These are phyloP conservation scores for Xerocomellus intermedius DNA, from an alignment of 768 basidiomycete species.

Conservation along the genomic window DNA sequence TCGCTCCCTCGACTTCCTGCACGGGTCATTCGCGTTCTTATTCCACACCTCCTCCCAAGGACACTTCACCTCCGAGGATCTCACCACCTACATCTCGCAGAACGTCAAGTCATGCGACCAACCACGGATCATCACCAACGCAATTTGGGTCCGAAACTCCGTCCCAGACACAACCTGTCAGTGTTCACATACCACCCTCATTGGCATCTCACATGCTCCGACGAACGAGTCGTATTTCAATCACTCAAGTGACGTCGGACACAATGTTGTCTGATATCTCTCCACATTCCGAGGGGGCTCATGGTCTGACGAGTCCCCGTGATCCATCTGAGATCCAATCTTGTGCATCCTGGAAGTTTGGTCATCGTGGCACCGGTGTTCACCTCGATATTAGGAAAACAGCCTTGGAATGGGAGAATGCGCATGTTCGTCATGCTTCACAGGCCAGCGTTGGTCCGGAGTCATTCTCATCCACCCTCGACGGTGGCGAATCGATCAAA, in stretches of 20 bases:
- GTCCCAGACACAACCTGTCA: constrained; percentile 13
- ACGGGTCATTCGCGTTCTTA: constrained; percentile 24
- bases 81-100: constrained; percentile 20
- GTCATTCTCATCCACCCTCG: neutral
- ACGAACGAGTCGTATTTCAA: constrained; percentile 19
- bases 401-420: constrained; percentile 8
- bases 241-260: constrained; percentile 4
- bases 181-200: constrained; percentile 1
- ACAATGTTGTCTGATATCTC: constrained; percentile 1
- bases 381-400: constrained; percentile 9
- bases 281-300: constrained; percentile 2
- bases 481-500: constrained; percentile 14
- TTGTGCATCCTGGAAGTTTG: constrained; percentile 3
- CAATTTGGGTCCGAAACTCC: constrained; percentile 5
- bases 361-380: constrained; percentile 18
- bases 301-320: constrained; percentile 1
- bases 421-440: constrained; percentile 1
- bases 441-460: constrained; percentile 4
- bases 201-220: constrained; percentile 22
- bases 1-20: constrained; percentile 26
- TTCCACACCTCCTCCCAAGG: constrained; percentile 13
- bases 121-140: neutral
- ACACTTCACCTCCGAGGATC: constrained; percentile 9
- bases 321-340: constrained; percentile 25
- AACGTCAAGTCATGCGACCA: constrained; percentile 7